These are phyloP conservation scores for Aurantiochytrium sp. DNA, from an alignment of 108 stramenopile genomes.

Conservation along the genomic window DNA sequence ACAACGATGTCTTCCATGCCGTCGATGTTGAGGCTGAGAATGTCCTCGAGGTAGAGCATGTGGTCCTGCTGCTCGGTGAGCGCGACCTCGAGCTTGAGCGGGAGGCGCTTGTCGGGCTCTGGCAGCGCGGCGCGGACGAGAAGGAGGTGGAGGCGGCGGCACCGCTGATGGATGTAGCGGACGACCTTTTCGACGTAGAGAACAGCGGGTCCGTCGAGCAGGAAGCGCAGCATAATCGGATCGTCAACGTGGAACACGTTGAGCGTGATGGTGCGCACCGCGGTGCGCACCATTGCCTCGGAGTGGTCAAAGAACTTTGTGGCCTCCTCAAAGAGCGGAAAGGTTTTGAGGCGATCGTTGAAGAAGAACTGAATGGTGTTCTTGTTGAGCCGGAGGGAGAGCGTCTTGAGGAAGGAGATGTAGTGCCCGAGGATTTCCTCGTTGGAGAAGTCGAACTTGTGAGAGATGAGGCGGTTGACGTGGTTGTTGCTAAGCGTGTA, in stretches of 20 bases:
- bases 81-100: constrained; percentile 5
- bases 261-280: constrained; percentile 30
- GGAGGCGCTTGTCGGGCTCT: neutral
- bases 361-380: constrained; percentile 46
- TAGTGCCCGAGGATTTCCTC: constrained; percentile 47
- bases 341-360: neutral
- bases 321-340: constrained; percentile 26
- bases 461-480: constrained; percentile 40
- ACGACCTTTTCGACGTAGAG: neutral
- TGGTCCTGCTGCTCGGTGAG: constrained; percentile 26
- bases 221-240: neutral
- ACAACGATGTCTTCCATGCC: neutral
- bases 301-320: neutral
- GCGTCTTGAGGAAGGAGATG: constrained; percentile 48
- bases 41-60: constrained; percentile 15
- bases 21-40: neutral
- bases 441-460: constrained; percentile 31
- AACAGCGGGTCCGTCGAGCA: neutral
- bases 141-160: neutral
- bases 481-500: constrained; percentile 47
- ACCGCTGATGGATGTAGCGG: neutral
- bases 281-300: constrained; percentile 33
- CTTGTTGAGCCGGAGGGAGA: constrained; percentile 45
- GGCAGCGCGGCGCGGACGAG: neutral
- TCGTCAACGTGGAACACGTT: constrained; percentile 25